Evolutionary conservation across 345 rosid species (phyloP), one percentile per base, ranked within the genome.

Genomic region (Camelina neglecta): DNA sequence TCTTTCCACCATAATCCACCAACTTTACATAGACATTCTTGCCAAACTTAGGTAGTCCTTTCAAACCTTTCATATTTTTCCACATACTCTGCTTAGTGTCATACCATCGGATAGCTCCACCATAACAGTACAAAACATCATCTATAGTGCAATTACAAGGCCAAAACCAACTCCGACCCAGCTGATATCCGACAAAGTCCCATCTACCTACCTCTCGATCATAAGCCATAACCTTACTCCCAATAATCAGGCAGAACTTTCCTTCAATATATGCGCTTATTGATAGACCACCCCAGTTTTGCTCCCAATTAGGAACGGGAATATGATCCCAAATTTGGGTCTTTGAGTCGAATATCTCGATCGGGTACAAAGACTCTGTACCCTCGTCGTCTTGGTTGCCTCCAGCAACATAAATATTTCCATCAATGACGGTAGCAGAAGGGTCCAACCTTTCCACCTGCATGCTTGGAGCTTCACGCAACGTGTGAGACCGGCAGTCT

Each of bases 401-500:
- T 0, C 95, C 95, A 42, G 85, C 80, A 16, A 91, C 90, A 41
- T 86, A 89, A 10, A 91, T 74, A 71, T 81, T 84, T 1, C 70
- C 87, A 5, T 76, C 81, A 15, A 85, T 72, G 3, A 79, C 84
- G 0, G 83, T 88, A 0, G 90, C 83, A 1, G 91, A 84, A 11
- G 88, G 76, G 55, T 86, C 83, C 65, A 13, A 45, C 49, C 86
- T 88, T 5, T 80, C 65, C 21, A 83, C 57, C 3, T 75, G 82
- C 94, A 88, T 87, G 58, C 39, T 64, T 16, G 93, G 87, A 24
- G 81, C 80, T 5, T 72, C 18, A 44, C 71, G 70, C 94, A 91
- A 91, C 4, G 68, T 69, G 83, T 85, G 81, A 69, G 76, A 64
- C 16, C 91, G 86, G 83, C 92, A 87, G 54, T 91, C 90, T 6